These are phyloP conservation scores for Aureobasidium sp. DNA, from an alignment of 2,329 filamentous ascomycete genomes.

Conservation along the genomic window DNA sequence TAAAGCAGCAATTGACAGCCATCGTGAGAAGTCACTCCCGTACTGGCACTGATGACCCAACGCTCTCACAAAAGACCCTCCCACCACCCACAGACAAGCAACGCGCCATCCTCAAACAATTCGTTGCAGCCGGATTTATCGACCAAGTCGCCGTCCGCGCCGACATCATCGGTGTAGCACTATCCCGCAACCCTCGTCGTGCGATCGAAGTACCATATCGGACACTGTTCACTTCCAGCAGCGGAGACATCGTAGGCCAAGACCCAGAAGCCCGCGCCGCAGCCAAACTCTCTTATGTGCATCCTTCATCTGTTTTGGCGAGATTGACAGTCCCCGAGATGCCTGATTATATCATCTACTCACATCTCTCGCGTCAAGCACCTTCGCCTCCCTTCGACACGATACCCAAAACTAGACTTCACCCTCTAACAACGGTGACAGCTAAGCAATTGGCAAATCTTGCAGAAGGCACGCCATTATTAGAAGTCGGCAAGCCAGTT, in stretches of 20 bases:
- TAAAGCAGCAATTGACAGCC: constrained; percentile 73
- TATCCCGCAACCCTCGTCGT: constrained; percentile 67
- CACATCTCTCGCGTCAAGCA: constrained; percentile 65
- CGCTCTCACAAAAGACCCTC: constrained; percentile 29
- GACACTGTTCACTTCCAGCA: constrained; percentile 64
- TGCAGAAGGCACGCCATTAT: constrained; percentile 74
- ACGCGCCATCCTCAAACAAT: constrained; percentile 76
- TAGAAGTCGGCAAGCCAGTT: constrained; percentile 83
- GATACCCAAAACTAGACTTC: constrained; percentile 71
- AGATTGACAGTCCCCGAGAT: constrained; percentile 61
- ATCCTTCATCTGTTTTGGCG: constrained; percentile 75
- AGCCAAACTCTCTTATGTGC: constrained; percentile 72
- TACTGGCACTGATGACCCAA: constrained; percentile 5
- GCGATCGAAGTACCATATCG: constrained; percentile 89
- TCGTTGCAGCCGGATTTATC: constrained; percentile 84
- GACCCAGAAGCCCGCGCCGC: constrained; percentile 36
- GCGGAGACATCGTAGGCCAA: constrained; percentile 20
- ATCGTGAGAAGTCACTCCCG: constrained; percentile 50
- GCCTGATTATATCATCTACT: constrained; percentile 82
- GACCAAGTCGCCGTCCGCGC: constrained; percentile 90
- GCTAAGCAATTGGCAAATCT: constrained; percentile 68
- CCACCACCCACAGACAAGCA: constrained; percentile 54
- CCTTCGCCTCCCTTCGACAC: constrained; percentile 34
- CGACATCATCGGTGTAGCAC: constrained; percentile 57
- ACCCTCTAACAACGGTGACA: constrained; percentile 72